Conservation (phyloP, 2,329 filamentous ascomycete genomes). For the Fusarium keratoplasticum region DNA sequence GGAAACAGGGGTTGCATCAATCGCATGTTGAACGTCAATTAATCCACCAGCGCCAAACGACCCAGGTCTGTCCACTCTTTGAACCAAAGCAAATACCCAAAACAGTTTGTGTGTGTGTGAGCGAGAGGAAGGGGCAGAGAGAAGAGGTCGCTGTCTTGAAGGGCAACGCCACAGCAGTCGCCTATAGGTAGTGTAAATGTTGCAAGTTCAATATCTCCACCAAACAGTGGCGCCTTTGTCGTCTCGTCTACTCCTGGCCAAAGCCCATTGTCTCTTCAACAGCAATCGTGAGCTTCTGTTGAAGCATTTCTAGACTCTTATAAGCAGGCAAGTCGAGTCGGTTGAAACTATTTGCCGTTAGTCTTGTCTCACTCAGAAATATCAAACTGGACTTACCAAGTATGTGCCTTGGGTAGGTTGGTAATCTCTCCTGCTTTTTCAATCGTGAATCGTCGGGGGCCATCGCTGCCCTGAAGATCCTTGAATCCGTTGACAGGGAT, state of each 20-base stretch:
- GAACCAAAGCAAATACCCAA: constrained; percentile 49
- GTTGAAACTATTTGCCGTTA: constrained; percentile 79
- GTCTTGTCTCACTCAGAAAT: constrained; percentile 17
- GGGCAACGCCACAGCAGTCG: constrained; percentile 32
- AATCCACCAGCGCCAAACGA: constrained; percentile 49
- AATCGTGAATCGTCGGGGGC: constrained; percentile 94
- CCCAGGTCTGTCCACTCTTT: constrained; percentile 46
- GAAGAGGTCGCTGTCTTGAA: constrained; percentile 24
- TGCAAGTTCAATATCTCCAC: constrained; percentile 26
- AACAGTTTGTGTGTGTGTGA: constrained; percentile 34
- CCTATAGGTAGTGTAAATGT: constrained; percentile 13
- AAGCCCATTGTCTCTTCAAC: constrained; percentile 99
- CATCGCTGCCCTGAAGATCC: constrained; percentile 96
- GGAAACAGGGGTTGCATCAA: constrained; percentile 36
- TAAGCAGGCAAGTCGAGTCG: constrained; percentile 95
- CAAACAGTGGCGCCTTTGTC: constrained; percentile 30
- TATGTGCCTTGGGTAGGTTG: constrained; percentile 96
- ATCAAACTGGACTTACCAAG: constrained; percentile 76
- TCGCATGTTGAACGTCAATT: constrained; percentile 41
- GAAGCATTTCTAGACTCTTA: constrained; percentile 86
- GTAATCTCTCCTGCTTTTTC: constrained; percentile 94
- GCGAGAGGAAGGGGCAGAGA: constrained; percentile 35
- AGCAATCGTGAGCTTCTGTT: constrained; percentile 92
- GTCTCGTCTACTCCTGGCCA: constrained; percentile 82
- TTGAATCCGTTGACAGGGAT: constrained; percentile 99